These are phyloP conservation scores for Cryomyces minteri DNA, from an alignment of 495 filamentous ascomycete species.

Conservation along the genomic window DNA sequence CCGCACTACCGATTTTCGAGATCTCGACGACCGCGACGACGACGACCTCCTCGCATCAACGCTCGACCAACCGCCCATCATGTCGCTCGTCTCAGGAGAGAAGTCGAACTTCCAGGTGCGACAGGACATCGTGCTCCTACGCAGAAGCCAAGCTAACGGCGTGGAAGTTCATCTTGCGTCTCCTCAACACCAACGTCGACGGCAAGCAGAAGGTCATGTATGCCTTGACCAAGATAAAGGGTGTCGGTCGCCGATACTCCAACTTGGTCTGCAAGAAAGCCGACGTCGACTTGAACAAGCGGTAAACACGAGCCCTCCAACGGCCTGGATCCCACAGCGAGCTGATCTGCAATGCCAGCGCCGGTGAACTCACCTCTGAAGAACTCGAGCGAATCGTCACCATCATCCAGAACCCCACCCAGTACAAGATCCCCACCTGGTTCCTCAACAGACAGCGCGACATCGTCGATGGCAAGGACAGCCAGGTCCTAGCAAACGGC, in stretches of 20 bases:
- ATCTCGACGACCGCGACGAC: too few relatives aligned
- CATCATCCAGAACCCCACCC: conserved; percentile 97
- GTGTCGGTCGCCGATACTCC: conserved; percentile 98
- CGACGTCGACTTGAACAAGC: conserved; percentile 98
- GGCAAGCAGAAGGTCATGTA: conserved; percentile 99
- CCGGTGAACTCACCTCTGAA: conserved; percentile 98
- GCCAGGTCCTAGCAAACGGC: conserved; percentile 86
- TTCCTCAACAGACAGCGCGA: conserved; percentile 99
- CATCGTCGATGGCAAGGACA: conserved; percentile 96
- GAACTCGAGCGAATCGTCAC: conserved; percentile 99
- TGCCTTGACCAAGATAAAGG: conserved; percentile 95
- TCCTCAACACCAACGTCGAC: conserved; percentile 97
- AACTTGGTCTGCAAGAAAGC: conserved; percentile 99
- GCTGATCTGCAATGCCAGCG: conserved; percentile 27
- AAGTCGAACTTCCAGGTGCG: conserved; percentile 17
- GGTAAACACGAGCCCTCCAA: conserved; percentile 33
- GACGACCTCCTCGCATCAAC: neutral
- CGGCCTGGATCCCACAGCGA: neutral
- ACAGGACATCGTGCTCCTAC: neutral
- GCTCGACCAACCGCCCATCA: conserved; percentile 1
- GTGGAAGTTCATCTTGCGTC: conserved; percentile 38
- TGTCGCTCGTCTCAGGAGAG: conserved; percentile 17
- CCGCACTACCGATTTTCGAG: too few relatives aligned
- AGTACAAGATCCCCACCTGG: conserved; percentile 84
- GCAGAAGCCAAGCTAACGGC: neutral